Conservation (phyloP, 805 yeast genomes). For the Pichia cabralensis region DNA sequence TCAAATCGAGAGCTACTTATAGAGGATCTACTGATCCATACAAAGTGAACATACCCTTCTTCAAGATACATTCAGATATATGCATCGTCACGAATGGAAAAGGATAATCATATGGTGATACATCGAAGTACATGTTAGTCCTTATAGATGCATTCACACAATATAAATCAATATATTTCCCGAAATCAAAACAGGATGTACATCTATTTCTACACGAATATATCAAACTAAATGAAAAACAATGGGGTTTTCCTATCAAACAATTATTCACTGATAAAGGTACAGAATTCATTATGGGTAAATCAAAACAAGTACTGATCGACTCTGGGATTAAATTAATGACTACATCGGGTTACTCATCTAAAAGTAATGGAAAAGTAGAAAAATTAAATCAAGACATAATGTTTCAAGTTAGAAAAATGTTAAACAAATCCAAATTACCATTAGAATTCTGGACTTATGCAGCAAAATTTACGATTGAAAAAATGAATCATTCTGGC, state of each 20-base stretch:
- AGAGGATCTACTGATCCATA: neutral
- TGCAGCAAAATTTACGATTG: neutral
- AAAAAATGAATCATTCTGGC: neutral
- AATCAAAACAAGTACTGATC: neutral
- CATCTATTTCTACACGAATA: too few species aligned
- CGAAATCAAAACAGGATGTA: neutral
- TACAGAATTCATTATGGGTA: neutral
- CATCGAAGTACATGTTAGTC: neutral
- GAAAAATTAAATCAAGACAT: neutral
- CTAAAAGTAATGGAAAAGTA: neutral
- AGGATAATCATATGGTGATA: neutral
- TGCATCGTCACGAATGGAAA: neutral
- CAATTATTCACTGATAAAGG: neutral
- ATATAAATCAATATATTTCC: neutral
- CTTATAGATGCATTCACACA: neutral
- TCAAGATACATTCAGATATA: neutral
- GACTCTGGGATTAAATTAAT: neutral
- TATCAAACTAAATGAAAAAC: too few species aligned
- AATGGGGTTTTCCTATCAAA: neutral
- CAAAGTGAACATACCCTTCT: neutral
- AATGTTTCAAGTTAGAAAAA: neutral
- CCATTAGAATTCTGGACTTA: neutral
- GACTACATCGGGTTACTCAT: neutral
- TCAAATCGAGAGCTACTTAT: too few species aligned
- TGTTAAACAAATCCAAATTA: neutral